Percentiles rank a stretch among this genome's conserved stretches.
Evolutionary conservation across 306 rosid species (phyloP).

Genomic region (Malus sylvestris): DNA sequence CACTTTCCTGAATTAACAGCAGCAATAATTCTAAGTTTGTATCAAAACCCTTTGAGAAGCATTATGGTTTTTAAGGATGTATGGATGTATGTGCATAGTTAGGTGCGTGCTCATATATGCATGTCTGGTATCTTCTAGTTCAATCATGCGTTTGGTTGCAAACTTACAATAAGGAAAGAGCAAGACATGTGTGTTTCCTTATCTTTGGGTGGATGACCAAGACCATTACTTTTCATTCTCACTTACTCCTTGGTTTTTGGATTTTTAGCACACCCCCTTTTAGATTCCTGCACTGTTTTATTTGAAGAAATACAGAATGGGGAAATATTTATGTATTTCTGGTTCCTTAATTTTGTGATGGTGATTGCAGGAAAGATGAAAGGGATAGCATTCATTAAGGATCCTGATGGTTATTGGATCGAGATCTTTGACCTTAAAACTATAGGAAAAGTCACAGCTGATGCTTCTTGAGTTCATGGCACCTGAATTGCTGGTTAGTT

Average conservation of each 20-base stretch:
- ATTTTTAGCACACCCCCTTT: background rate
- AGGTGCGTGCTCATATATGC: background rate
- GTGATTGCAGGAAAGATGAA: constrained; percentile 76
- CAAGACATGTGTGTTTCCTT: background rate
- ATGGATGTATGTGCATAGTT: background rate
- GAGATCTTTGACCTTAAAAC: constrained; percentile 77
- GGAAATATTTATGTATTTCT: background rate
- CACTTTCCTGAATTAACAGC: background rate
- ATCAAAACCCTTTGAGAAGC: background rate
- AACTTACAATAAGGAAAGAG: background rate
- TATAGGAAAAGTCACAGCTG: constrained; percentile 34
- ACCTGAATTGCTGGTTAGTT: constrained; percentile 25
- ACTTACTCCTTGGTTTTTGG: background rate
- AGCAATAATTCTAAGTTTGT: background rate
- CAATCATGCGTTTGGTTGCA: background rate
- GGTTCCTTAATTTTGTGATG: background rate
- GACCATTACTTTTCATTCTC: background rate
- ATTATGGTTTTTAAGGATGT: background rate
- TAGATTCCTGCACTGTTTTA: background rate
- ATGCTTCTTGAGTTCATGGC: constrained; percentile 29
- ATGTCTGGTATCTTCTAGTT: background rate
- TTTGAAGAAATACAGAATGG: background rate
- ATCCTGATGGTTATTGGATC: constrained; percentile 97
- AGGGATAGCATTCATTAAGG: constrained; percentile 87
- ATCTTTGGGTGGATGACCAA: background rate